Conservation (phyloP, 805 yeast genomes). For the Schwanniomyces occidentalis region DNA sequence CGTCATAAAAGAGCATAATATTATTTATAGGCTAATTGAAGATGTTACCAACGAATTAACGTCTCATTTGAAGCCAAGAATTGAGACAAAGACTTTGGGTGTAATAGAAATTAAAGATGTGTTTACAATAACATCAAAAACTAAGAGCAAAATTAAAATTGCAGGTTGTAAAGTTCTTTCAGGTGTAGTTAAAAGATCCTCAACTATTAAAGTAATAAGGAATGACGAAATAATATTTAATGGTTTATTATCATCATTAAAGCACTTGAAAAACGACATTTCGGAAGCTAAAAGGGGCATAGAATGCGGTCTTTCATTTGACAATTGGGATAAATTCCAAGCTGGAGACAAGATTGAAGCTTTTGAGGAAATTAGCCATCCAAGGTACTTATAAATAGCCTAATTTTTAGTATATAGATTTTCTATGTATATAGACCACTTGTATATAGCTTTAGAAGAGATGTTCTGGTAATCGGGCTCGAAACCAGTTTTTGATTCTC, state of each 20-base stretch:
- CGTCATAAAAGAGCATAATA: constrained; percentile 62
- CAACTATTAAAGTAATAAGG: constrained; percentile 59
- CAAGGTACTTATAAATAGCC: constrained; percentile 23
- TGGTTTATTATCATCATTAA: constrained; percentile 72
- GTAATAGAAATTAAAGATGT: constrained; percentile 70
- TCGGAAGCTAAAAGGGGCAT: constrained; percentile 76
- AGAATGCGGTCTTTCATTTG: constrained; percentile 86
- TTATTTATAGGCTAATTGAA: constrained; percentile 86
- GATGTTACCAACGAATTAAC: constrained; percentile 70
- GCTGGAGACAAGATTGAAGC: constrained; percentile 77
- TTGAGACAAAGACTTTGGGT: constrained; percentile 64
- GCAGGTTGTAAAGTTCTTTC: constrained; percentile 85
- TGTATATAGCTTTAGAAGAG: too few species aligned
- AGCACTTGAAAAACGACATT: constrained; percentile 80
- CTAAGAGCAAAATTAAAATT: constrained; percentile 54
- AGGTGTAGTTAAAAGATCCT: constrained; percentile 66
- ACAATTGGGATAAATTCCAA: constrained; percentile 63
- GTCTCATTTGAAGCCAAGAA: constrained; percentile 59
- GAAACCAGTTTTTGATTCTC: too few species aligned
- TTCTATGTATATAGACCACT: constrained; percentile 2
- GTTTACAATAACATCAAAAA: constrained; percentile 64
- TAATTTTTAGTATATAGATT: constrained; percentile 5
- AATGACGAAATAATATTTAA: constrained; percentile 45
- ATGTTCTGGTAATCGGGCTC: too few species aligned
- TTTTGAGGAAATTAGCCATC: constrained; percentile 59